Percentiles rank a stretch among this genome's conserved stretches.
Evolutionary conservation across 2,329 filamentous ascomycete species (phyloP).

Genomic region (Xylaria multiplex): DNA sequence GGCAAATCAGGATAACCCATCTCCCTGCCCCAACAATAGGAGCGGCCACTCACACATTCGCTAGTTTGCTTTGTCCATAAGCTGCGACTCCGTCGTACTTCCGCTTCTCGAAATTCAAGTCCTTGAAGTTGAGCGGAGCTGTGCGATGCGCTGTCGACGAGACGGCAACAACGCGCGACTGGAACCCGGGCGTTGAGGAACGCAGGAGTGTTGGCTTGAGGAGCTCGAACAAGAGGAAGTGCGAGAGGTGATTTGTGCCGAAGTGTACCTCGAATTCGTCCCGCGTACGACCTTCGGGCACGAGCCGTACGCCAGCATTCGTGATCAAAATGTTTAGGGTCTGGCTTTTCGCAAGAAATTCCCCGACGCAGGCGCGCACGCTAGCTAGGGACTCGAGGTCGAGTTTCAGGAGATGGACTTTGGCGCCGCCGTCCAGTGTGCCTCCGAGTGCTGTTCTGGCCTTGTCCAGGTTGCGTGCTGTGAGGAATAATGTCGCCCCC

Average conservation of each 20-base stretch:
- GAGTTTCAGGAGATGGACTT: constrained; percentile 27
- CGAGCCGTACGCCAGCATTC: constrained; percentile 59
- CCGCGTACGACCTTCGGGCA: constrained; percentile 49
- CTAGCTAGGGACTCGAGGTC: constrained; percentile 45
- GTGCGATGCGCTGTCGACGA: constrained; percentile 56
- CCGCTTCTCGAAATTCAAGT: constrained; percentile 54
- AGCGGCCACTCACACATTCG: constrained; percentile 51
- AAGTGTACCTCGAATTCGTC: constrained; percentile 64
- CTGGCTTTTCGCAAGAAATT: constrained; percentile 36
- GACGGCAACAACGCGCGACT: constrained; percentile 58
- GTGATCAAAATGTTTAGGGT: constrained; percentile 51
- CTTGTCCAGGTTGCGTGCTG: constrained; percentile 54
- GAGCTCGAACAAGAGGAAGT: constrained; percentile 57
- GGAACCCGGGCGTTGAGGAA: constrained; percentile 51
- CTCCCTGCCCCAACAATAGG: neutral
- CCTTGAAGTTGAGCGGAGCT: constrained; percentile 50
- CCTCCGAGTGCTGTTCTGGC: constrained; percentile 47
- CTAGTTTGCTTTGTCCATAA: constrained; percentile 59
- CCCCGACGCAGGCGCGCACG: constrained; percentile 46
- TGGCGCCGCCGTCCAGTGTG: constrained; percentile 29
- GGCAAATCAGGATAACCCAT: neutral
- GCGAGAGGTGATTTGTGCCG: constrained; percentile 63
- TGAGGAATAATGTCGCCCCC: constrained; percentile 57
- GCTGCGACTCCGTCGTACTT: constrained; percentile 46
- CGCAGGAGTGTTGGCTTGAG: constrained; percentile 56